Evolutionary conservation across 2,329 filamentous ascomycete genomes (phyloP).

Genomic region (Dendrostoma leiphaemia): DNA sequence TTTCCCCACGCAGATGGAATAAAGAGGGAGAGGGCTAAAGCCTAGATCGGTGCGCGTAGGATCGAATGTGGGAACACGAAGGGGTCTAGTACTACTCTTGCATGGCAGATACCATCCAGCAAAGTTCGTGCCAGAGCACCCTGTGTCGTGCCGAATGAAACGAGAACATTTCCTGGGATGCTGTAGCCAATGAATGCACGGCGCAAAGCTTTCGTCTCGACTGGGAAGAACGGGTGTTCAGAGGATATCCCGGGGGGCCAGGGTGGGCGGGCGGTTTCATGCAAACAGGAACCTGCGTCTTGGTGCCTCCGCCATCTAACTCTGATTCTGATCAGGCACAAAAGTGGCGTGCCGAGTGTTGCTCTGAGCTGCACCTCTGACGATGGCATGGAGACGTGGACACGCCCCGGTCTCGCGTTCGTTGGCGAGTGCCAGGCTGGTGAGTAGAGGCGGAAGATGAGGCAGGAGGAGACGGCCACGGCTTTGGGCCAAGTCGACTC

Average conservation of each 20-base stretch:
- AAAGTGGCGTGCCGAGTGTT: no score
- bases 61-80: constrained; percentile 2
- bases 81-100: background rate
- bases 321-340: no score
- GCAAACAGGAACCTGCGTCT: constrained; percentile 7
- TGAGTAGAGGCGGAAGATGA: constrained; percentile 7
- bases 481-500: constrained; percentile 10
- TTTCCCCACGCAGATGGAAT: background rate
- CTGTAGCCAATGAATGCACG: constrained; percentile 11
- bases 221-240: constrained; percentile 9
- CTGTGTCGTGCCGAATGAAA: background rate
- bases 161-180: background rate
- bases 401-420: background rate
- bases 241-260: constrained; percentile 7
- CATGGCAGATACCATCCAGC: background rate
- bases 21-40: background rate
- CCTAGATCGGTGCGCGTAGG: background rate
- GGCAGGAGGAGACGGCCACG: background rate
- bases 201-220: background rate
- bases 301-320: no score
- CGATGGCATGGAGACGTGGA: background rate
- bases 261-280: constrained; percentile 12
- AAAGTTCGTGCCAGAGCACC: background rate
- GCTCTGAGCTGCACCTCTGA: background rate
- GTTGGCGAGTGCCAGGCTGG: background rate